Base-by-base conservation (phyloP, 1,284 basidiomycete species). In the Naganishia liquefaciens region DNA sequence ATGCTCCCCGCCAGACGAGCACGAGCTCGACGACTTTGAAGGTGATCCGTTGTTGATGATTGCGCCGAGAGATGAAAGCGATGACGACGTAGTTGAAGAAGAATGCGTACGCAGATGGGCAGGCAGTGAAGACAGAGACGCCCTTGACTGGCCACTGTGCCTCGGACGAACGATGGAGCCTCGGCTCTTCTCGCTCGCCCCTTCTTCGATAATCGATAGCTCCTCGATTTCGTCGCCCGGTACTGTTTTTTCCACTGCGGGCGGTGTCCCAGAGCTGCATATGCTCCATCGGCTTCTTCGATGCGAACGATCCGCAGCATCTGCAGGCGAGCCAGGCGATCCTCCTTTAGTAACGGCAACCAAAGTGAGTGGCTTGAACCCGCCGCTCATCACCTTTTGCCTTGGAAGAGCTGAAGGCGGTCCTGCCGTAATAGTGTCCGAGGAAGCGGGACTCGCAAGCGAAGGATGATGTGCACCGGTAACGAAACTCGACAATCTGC, bases 1-100 rank as follows among this genome's bases (percentile, higher is more conserved):
- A 50, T 68, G 67, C 2, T 68, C 67, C 15, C 44, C 65, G 21
- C 67, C 67, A 28, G 63, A 64, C 27, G 67, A 68, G 30, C 67
- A 68, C n/a, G 58, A 62, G 17, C 63, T 65, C 13, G 54, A 49
- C 27, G 55, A 61, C 15, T 57, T 57, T 21, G 40, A 52, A 46
- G 64, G 64, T 2, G 63, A 54, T 21, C 37, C 44, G 23, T 60
- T 46, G 30, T 52, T 49, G 42, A 68, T 62, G 21, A 68, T 54
- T 2, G 57, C 58, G 15, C 67, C 67, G 42, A 68, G 63, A 21
- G 63, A 64, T 19, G 63, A 65, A 28, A 68, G 60, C 19, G 58
- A 63, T 7, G 66, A 65, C 27, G 64, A 62, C 2, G 52, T 58
- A 7, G 65, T 63, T 3, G 63, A 65, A 1, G 63, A 30, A 15